phyloP scores from a whole-genome alignment of 768 basidiomycete species.

The Phaeotremella fagi region DNA sequence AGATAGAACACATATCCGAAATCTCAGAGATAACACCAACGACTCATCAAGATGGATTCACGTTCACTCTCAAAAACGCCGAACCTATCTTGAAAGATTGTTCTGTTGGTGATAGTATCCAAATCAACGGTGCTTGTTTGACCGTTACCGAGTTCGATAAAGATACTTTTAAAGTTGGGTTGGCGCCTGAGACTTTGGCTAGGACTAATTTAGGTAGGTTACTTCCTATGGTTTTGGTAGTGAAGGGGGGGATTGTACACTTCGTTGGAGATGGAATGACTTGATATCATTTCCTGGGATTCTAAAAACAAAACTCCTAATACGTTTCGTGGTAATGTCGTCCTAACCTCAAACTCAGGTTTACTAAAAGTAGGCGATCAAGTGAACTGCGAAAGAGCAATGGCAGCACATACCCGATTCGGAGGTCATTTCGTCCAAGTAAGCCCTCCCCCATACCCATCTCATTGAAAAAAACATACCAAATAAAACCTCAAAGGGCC shows the following conservation, averaged over 20 bases:
- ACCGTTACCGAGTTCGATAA: slow-evolving; percentile 78
- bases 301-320: too few relatives aligned
- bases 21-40: slow-evolving; percentile 62
- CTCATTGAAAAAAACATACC: too few relatives aligned
- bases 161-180: slow-evolving; percentile 87
- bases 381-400: slow-evolving; percentile 90
- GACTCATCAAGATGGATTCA: slow-evolving; percentile 64
- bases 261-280: too few relatives aligned
- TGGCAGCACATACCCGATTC: slow-evolving; percentile 84
- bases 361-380: slow-evolving; percentile 70
- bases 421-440: slow-evolving; percentile 99
- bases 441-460: too few relatives aligned
- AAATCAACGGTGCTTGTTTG: slow-evolving; percentile 64
- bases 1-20: slow-evolving; percentile 87
- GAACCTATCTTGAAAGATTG: slow-evolving; percentile 78
- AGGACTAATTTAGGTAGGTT: slow-evolving; percentile 80
- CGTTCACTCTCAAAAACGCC: slow-evolving; percentile 68
- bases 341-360: slow-evolving; percentile 61
- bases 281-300: too few relatives aligned
- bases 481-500: slow-evolving; percentile 67
- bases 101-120: slow-evolving; percentile 81
- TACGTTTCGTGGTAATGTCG: too few relatives aligned
- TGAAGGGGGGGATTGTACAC: too few relatives aligned
- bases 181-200: slow-evolving; percentile 90
- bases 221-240: too few relatives aligned